A percentile compares a stretch with the other conserved stretches of the same genome.
Conservation (phyloP, 352 stramenopile species). For the Pythium grandisporangium region DNA sequence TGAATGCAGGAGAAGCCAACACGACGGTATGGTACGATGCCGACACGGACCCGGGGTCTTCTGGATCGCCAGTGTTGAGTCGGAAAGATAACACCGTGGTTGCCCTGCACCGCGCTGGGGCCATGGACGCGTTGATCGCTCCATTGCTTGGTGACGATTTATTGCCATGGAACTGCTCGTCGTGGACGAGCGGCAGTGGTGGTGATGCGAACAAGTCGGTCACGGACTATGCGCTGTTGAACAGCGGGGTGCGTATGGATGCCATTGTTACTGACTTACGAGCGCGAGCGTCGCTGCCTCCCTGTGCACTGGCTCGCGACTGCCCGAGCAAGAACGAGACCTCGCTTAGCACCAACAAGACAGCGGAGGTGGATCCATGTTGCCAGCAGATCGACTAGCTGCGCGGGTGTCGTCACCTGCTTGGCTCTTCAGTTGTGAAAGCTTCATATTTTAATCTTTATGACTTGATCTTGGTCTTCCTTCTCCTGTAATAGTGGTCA, state of each 20-base stretch:
- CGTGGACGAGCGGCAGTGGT: neutral
- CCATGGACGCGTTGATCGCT: neutral
- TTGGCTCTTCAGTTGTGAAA: too few relatives aligned
- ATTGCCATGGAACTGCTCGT: too few relatives aligned
- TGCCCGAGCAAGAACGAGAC: neutral
- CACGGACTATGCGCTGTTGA: constrained; percentile 8
- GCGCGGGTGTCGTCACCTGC: too few relatives aligned
- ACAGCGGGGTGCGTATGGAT: constrained; percentile 26
- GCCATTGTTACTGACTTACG: constrained; percentile 21
- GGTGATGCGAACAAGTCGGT: neutral
- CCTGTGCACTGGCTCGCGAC: constrained; percentile 11
- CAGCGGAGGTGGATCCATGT: too few relatives aligned
- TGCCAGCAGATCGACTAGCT: too few relatives aligned
- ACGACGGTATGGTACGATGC: constrained; percentile 52
- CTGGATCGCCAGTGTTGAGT: constrained; percentile 48
- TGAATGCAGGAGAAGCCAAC: constrained; percentile 3
- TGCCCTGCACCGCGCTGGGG: constrained; percentile 43
- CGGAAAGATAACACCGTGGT: constrained; percentile 54
- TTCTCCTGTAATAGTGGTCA: too few relatives aligned
- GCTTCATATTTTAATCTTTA: too few relatives aligned
- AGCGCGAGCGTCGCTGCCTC: constrained; percentile 9
- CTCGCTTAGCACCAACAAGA: too few relatives aligned
- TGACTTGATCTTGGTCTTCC: too few relatives aligned
- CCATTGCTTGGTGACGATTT: constrained; percentile 2
- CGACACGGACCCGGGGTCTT: constrained; percentile 60